Percentiles rank a stretch among this genome's conserved stretches.
These are phyloP conservation scores for Botryotinia narcissicola DNA, from an alignment of 2,329 filamentous ascomycete species.

Conservation along the genomic window DNA sequence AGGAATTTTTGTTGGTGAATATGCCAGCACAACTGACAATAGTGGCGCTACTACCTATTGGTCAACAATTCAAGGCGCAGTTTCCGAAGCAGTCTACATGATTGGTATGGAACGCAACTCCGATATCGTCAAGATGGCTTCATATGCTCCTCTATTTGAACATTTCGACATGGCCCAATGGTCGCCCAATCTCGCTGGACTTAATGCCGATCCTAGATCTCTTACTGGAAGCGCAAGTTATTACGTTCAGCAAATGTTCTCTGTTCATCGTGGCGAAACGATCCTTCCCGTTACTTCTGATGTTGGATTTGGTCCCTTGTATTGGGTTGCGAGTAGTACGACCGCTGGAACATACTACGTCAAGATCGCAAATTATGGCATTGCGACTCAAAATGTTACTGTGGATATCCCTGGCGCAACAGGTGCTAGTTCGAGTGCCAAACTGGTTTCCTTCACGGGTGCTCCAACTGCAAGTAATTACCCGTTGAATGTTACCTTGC, in stretches of 20 bases:
- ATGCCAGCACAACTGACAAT: conserved; percentile 23
- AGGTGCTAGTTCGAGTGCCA: background rate
- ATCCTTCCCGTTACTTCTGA: conserved; percentile 45
- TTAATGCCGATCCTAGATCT: conserved; percentile 22
- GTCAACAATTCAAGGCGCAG: conserved; percentile 22
- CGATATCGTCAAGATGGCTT: conserved; percentile 25
- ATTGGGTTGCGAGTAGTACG: conserved; percentile 47
- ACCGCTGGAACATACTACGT: conserved; percentile 42
- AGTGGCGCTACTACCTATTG: conserved; percentile 22
- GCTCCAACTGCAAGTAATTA: conserved; percentile 19
- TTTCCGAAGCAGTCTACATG: conserved; percentile 26
- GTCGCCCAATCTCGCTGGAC: conserved; percentile 28
- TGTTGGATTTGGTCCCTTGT: conserved; percentile 44
- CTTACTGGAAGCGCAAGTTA: conserved; percentile 22
- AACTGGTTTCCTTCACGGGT: conserved; percentile 15
- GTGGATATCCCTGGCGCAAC: conserved; percentile 31
- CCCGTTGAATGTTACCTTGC: conserved; percentile 20
- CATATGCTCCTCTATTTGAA: conserved; percentile 37
- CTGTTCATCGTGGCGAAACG: conserved; percentile 45
- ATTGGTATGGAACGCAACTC: conserved; percentile 27
- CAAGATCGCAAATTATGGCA: conserved; percentile 54
- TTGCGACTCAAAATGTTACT: conserved; percentile 38
- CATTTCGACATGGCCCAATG: conserved; percentile 37
- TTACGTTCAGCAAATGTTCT: conserved; percentile 42
- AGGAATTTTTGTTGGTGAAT: conserved; percentile 27